These are phyloP conservation scores for Triadica sebifera DNA, from an alignment of 345 rosid genomes.

Conservation along the genomic window DNA sequence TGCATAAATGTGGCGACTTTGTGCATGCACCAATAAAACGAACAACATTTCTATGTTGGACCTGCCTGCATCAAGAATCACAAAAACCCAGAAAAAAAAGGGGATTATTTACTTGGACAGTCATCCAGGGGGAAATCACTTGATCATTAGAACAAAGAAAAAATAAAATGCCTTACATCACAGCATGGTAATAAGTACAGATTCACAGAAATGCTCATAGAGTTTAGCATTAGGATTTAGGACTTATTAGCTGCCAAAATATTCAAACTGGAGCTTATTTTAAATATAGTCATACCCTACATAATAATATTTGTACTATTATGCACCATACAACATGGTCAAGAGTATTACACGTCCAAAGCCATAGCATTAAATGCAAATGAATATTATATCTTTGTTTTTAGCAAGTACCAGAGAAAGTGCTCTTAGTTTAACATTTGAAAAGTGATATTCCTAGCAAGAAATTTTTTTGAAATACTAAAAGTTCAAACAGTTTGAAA, in stretches of 20 bases:
- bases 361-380: background rate
- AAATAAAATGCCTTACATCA: slow-evolving; percentile 3
- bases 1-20: slow-evolving; percentile 53
- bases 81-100: background rate
- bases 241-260: background rate
- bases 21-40: slow-evolving; percentile 71
- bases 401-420: background rate
- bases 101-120: background rate
- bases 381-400: background rate
- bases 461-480: background rate
- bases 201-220: background rate
- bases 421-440: background rate
- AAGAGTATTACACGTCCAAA: background rate
- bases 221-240: background rate
- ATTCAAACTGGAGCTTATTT: background rate
- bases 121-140: background rate
- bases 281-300: background rate
- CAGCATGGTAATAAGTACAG: background rate
- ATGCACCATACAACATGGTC: background rate
- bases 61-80: slow-evolving; percentile 47
- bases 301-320: background rate
- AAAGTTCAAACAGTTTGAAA: background rate
- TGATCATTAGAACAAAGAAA: background rate
- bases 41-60: slow-evolving; percentile 61
- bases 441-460: background rate